phyloP scores from a whole-genome alignment of 148 eudicot species.

The Arbutus unedo region DNA sequence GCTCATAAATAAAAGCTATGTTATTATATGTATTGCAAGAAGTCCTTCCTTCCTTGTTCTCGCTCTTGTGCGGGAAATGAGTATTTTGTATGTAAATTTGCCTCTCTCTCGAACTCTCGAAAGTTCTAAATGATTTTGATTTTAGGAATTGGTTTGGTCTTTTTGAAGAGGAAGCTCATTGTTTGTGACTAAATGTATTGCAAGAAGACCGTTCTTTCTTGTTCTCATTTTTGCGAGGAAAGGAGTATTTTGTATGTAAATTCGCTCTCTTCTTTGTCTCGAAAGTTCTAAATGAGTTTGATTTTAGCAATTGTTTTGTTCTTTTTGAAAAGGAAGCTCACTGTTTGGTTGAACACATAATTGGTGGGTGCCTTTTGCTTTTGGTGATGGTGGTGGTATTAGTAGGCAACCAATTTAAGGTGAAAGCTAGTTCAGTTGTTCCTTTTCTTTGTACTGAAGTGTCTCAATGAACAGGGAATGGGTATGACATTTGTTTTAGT shows the following conservation, averaged over 20 bases:
- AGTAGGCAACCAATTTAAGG: constrained; percentile 17
- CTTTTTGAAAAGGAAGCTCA: constrained; percentile 17
- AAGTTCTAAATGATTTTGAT: neutral
- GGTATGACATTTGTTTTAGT: neutral
- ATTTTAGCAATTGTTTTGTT: constrained; percentile 16
- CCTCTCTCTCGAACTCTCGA: neutral
- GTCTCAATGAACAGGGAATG: constrained; percentile 1
- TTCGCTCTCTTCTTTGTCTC: neutral
- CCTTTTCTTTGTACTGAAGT: constrained; percentile 5
- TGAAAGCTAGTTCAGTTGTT: constrained; percentile 3
- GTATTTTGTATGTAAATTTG: constrained; percentile 1
- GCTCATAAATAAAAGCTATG: constrained; percentile 1
- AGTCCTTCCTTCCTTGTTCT: neutral
- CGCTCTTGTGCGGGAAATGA: neutral
- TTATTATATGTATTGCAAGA: constrained; percentile 9
- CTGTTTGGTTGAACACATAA: constrained; percentile 24
- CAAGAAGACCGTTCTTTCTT: neutral
- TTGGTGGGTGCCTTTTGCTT: constrained; percentile 16
- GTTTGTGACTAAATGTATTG: constrained; percentile 14
- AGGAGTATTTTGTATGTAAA: constrained; percentile 4
- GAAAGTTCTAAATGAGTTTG: neutral
- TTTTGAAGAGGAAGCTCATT: constrained; percentile 17
- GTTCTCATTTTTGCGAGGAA: neutral
- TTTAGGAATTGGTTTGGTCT: constrained; percentile 18
- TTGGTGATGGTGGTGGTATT: neutral